Evolutionary conservation across 148 eudicot species (phyloP).

Genomic region (Camellia sinensis): DNA sequence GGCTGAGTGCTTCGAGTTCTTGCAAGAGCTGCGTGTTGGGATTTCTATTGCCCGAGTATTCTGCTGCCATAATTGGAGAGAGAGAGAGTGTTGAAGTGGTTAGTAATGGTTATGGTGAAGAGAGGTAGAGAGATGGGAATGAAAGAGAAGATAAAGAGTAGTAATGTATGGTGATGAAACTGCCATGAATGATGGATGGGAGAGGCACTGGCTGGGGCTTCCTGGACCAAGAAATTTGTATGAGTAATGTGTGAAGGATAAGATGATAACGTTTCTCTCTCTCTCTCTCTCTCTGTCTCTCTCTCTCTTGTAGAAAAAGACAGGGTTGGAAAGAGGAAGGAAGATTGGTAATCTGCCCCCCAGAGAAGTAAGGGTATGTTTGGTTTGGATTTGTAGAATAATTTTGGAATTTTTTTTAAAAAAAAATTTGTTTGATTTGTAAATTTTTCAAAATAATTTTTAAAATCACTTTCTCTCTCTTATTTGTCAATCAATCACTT

Average conservation of each 20-base stretch:
- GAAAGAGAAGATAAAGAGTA: constrained; percentile 1
- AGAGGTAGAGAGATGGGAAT: constrained; percentile 1
- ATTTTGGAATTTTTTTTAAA: no score
- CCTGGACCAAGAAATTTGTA: constrained; percentile 45
- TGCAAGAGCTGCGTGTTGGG: constrained; percentile 67
- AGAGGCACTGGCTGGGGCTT: constrained; percentile 39
- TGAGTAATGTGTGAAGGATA: constrained; percentile 21
- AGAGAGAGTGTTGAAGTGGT: not conserved
- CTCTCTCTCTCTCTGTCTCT: not conserved
- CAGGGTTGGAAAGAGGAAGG: not conserved
- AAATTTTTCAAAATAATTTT: no score
- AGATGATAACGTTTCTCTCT: not conserved
- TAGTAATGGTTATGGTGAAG: constrained; percentile 1
- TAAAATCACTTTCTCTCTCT: no score
- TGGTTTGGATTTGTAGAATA: not conserved
- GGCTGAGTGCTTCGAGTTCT: constrained; percentile 80
- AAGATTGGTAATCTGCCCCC: not conserved
- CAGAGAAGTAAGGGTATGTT: not conserved
- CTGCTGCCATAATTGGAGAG: constrained; percentile 30
- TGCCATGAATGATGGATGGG: constrained; percentile 35
- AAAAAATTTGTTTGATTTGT: no score
- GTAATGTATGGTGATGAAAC: constrained; percentile 33
- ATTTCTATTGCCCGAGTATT: constrained; percentile 34
- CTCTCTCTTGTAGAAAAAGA: not conserved
- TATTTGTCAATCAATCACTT: no score